A percentile compares a stretch with the other conserved stretches of the same genome.
Conservation (phyloP, 2,329 filamentous ascomycete species). For the Lomentospora prolificans region DNA sequence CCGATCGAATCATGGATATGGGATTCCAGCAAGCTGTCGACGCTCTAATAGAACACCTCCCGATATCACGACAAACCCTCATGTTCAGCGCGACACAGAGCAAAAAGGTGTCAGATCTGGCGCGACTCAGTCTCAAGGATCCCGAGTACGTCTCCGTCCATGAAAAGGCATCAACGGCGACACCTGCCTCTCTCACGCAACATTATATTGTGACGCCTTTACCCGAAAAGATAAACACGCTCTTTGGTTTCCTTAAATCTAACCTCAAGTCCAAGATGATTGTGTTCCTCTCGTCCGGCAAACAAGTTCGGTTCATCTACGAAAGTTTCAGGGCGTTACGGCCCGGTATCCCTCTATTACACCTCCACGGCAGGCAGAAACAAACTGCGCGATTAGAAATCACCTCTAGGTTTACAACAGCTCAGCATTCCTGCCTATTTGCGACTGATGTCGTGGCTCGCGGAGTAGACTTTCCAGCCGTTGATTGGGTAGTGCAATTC, state of each 20-base stretch:
- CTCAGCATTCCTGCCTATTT: constrained; percentile 81
- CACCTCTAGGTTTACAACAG: constrained; percentile 68
- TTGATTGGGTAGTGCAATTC: constrained; percentile 98
- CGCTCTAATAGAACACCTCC: constrained; percentile 85
- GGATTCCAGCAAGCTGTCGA: constrained; percentile 87
- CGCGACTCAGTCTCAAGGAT: constrained; percentile 75
- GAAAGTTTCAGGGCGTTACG: constrained; percentile 89
- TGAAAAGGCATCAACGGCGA: constrained; percentile 68
- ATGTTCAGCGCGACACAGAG: constrained; percentile 96
- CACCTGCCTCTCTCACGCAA: constrained; percentile 76
- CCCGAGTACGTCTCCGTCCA: constrained; percentile 95
- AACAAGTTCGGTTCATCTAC: constrained; percentile 93
- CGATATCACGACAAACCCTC: constrained; percentile 76
- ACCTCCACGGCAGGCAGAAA: constrained; percentile 90
- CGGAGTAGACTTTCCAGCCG: constrained; percentile 89
- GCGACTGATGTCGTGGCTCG: constrained; percentile 92
- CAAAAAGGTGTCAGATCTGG: constrained; percentile 84
- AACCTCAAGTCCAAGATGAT: constrained; percentile 92
- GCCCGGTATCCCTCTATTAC: constrained; percentile 84
- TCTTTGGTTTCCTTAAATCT: constrained; percentile 85
- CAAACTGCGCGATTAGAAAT: constrained; percentile 82
- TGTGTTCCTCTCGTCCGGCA: constrained; percentile 89
- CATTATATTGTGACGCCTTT: constrained; percentile 83
- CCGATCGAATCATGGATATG: constrained; percentile 96
- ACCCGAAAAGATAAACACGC: constrained; percentile 78